Base-by-base conservation (phyloP, 2,329 filamentous ascomycete genomes). In the Xylaria sp. region DNA sequence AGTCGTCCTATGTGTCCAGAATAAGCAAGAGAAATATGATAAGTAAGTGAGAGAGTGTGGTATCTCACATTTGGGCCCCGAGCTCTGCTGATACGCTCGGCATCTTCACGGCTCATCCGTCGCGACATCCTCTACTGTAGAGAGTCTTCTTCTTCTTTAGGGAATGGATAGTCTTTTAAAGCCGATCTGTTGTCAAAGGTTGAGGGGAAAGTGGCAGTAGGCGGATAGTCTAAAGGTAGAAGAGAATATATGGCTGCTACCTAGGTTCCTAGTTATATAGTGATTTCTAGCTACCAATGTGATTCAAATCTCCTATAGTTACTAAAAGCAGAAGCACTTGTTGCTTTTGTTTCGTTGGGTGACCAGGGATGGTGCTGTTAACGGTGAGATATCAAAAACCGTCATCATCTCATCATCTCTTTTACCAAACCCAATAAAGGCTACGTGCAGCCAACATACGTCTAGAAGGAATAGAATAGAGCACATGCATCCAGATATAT, bases 31-130 rank as follows among this genome's bases (percentile, higher is more conserved):
- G 6, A 24, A 36, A 24, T 7, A 32, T 9, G 0, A 21, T 54
- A 3, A 1, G 32, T 54, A 3, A 1, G 32, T 53, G 17, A 17
- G 21, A 21, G n/a, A 39, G 2, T 12, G 19, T 30, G 12, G n/a
- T 32, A 48, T 61, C 64, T 48, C 32, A 69, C 67, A 57, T 67
- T 60, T 59, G 24, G 50, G n/a, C 82, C 82, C 45, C 79, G 78
- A 3, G 82, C 78, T 65, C 78, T 82, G 36, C 77, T 76, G 68
- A 84, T 84, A 60, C 82, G 78, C 56, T 79, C 79, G 2, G 79
- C 82, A 4, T 80, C 79, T 17, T 79, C 78, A 2, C 81, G 78
- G 69, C 83, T 81, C 82, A 84, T 84, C 68, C 80, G 82, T 30
- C 75, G 75, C 55, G 81, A 81, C 30, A 34, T 74, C 32, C 58